Percentiles rank a stretch among this genome's conserved stretches.
Evolutionary conservation across 2,329 filamentous ascomycete genomes (phyloP).

Genomic region (Cytospora chrysosperma): DNA sequence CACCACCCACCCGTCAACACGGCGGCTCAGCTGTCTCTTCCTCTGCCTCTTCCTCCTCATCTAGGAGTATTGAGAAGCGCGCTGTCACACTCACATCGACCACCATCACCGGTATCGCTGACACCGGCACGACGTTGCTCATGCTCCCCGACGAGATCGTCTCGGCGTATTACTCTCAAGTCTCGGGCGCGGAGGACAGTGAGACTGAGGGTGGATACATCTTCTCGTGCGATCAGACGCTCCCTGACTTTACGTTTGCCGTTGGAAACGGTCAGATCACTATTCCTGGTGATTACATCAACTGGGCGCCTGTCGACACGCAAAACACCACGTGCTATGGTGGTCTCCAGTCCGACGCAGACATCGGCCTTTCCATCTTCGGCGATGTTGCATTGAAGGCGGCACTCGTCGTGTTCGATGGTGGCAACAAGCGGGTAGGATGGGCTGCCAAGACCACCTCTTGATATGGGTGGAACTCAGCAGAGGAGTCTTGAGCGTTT

Average conservation of each 20-base stretch:
- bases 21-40: not conserved
- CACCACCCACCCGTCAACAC: not conserved
- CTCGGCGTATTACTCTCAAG: constrained; percentile 44
- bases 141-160: constrained; percentile 44
- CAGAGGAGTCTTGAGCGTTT: not conserved
- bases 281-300: constrained; percentile 42
- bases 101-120: constrained; percentile 40
- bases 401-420: constrained; percentile 34
- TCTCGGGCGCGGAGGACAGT: constrained; percentile 37
- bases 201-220: constrained; percentile 40
- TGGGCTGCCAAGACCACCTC: constrained; percentile 37
- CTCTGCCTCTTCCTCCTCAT: not conserved
- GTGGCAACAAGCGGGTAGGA: constrained; percentile 38
- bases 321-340: constrained; percentile 34
- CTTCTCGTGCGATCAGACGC: constrained; percentile 42
- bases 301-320: constrained; percentile 31
- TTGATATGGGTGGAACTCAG: not conserved
- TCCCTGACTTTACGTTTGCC: constrained; percentile 45
- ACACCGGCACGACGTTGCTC: constrained; percentile 52
- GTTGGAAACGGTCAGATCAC: constrained; percentile 42
- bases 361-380: constrained; percentile 32
- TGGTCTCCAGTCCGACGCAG: constrained; percentile 32
- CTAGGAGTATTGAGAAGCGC: constrained; percentile 17
- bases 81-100: constrained; percentile 29
- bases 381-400: constrained; percentile 34